Evolutionary conservation across 768 basidiomycete species (phyloP), one percentile per base, ranked within the genome.

Genomic region (Termitomyces sp.): DNA sequence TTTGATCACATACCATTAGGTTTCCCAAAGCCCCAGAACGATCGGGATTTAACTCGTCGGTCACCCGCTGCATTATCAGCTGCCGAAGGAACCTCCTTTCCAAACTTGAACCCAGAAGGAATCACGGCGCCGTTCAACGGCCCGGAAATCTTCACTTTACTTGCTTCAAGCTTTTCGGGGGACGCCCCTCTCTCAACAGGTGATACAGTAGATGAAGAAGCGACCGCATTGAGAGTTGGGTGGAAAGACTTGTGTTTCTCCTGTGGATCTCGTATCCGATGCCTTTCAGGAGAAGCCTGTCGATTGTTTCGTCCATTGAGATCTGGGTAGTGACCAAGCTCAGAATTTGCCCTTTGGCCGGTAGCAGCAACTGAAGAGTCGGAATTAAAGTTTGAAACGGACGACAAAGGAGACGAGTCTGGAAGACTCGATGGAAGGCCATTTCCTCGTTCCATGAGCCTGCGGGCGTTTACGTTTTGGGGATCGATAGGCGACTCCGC

Each of bases 11-110:
- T 68, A 79, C 82, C 79, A 57, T 78, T 76, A 25, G 80, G 80
- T 65, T 83, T 81, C 25, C 91, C 89, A 67, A 96, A 97, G 65
- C 85, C 86, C 93, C 94, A 97, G 76, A 98, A 97, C 7, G 86
- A 86, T 45, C 91, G 83, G 56, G 91, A 94, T 73, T 95, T 95
- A 20, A 90, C 88, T 54, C 93, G 81, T 67, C 95, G 80, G 56
- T 95, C 92, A 56, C 66, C 84, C 45, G 69, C 63, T 36, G 68
- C 62, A 20, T 67, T 54, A 43, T 74, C 66, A 35, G 73, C 61
- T 38, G 79, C 66, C 15, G 78, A 66, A 43, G 79, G 68, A 3
- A 68, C 58, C 49, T 88, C 90, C 70, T 93, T 94, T 44, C 81
- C 92, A 65, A 95, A 98, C 71, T 94, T 95, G 78, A 88, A 92